phyloP scores from a whole-genome alignment of 164 flowering plant species.

The Tetracentron sinense region DNA sequence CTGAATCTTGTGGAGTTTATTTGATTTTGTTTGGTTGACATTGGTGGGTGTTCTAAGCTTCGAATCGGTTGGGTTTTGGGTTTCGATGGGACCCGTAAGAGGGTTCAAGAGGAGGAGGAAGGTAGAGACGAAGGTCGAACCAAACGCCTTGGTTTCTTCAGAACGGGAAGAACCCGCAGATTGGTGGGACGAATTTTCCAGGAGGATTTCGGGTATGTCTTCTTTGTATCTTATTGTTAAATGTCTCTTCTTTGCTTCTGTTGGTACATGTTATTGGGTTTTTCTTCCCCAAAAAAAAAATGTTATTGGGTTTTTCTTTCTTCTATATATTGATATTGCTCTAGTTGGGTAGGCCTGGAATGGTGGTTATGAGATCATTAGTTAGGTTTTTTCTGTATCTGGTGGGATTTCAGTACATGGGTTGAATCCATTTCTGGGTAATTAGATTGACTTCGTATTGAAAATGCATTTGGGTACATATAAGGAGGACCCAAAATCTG shows the following conservation, averaged over 20 bases:
- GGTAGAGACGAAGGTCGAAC: constrained; percentile 30
- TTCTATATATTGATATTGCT: constrained; percentile 13
- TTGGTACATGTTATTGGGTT: background rate
- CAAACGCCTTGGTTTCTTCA: constrained; percentile 24
- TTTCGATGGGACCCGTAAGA: constrained; percentile 52
- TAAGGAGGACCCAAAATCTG: constrained; percentile 23
- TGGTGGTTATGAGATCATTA: constrained; percentile 9
- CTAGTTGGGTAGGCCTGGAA: constrained; percentile 8
- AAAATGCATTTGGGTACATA: constrained; percentile 8
- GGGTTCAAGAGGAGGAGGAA: constrained; percentile 48
- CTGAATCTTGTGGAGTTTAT: background rate
- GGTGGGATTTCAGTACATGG: constrained; percentile 9
- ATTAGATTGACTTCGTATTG: constrained; percentile 16
- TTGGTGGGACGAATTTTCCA: constrained; percentile 60
- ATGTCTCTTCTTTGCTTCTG: background rate
- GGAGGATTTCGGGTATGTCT: constrained; percentile 39
- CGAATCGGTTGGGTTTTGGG: constrained; percentile 16
- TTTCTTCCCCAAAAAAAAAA: too few species aligned
- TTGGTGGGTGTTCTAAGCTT: constrained; percentile 7
- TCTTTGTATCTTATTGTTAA: constrained; percentile 14
- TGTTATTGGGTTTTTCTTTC: background rate
- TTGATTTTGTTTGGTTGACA: background rate
- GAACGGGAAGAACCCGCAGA: constrained; percentile 39
- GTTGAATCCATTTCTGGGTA: constrained; percentile 9
- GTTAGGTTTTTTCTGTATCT: constrained; percentile 15